Percentiles rank a stretch among this genome's conserved stretches.
Conservation (phyloP, 306 rosid genomes). For the Begonia fuchsioides region DNA sequence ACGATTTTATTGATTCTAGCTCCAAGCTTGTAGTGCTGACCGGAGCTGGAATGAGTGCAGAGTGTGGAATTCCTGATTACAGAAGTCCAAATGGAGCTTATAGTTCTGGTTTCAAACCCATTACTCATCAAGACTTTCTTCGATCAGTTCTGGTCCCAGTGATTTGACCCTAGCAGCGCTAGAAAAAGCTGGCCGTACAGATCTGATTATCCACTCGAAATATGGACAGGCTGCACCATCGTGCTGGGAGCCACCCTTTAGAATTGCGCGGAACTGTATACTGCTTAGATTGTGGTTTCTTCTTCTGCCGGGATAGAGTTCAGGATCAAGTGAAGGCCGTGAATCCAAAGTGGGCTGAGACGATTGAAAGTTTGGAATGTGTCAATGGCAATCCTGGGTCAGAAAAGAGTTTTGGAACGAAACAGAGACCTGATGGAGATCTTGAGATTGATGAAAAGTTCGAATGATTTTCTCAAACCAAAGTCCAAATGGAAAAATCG, state of each 20-base stretch:
- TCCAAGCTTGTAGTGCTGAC: constrained; percentile 58
- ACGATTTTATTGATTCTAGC: constrained; percentile 62
- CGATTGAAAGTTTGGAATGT: constrained; percentile 61
- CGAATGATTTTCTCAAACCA: too few relatives aligned
- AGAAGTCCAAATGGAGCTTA: constrained; percentile 96
- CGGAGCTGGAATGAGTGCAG: constrained; percentile 95
- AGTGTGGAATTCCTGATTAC: constrained; percentile 92
- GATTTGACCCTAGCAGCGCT: constrained; percentile 59
- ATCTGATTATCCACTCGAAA: constrained; percentile 77
- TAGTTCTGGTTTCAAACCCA: constrained; percentile 90
- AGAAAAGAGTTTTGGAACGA: constrained; percentile 86
- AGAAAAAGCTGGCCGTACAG: constrained; percentile 53
- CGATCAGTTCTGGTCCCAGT: constrained; percentile 63
- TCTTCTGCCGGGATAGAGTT: constrained; percentile 47
- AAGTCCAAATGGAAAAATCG: too few relatives aligned
- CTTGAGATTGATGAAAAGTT: constrained; percentile 82
- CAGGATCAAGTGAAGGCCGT: constrained; percentile 78
- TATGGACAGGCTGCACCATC: constrained; percentile 94
- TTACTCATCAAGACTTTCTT: constrained; percentile 86
- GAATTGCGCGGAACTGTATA: constrained; percentile 95
- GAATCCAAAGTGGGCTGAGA: constrained; percentile 92
- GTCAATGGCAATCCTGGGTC: constrained; percentile 59
- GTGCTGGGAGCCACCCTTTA: constrained; percentile 87
- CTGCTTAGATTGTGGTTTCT: constrained; percentile 65
- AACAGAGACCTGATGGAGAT: constrained; percentile 96